Conservation (phyloP, 306 rosid genomes). For the Gastrolobium villosum region DNA sequence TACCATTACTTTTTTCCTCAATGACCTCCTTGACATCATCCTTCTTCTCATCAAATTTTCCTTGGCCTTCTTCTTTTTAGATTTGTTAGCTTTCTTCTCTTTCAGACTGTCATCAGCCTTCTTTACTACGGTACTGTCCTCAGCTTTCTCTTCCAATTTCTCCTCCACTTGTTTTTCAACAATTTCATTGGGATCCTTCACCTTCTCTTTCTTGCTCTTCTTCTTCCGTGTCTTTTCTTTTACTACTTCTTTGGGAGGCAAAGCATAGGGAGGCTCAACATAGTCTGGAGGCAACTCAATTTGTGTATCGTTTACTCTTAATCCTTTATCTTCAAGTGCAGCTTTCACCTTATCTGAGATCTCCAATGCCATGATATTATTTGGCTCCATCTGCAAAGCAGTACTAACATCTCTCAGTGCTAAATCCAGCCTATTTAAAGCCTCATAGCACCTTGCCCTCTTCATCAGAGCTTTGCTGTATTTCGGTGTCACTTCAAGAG, state of each 20-base stretch:
- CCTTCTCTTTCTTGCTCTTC: conserved; percentile 64
- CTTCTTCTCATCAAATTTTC: conserved; percentile 61
- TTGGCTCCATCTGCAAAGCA: conserved; percentile 78
- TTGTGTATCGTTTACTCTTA: conserved; percentile 60
- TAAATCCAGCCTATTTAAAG: conserved; percentile 84
- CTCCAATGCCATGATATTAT: conserved; percentile 87
- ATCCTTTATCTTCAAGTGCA: conserved; percentile 73
- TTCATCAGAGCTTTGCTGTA: conserved; percentile 90
- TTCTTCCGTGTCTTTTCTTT: conserved; percentile 73
- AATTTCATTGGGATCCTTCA: conserved; percentile 41
- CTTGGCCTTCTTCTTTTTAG: conserved; percentile 59
- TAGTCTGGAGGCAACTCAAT: conserved; percentile 83
- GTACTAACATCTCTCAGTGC: conserved; percentile 76
- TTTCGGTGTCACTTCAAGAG: conserved; percentile 85
- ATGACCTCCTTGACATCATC: conserved; percentile 75
- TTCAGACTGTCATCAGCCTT: conserved; percentile 5
- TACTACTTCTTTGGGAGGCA: conserved; percentile 44
- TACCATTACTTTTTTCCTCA: conserved; percentile 60
- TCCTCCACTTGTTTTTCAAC: conserved; percentile 47
- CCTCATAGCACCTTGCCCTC: conserved; percentile 95
- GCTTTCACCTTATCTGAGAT: conserved; percentile 70
- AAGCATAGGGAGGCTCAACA: conserved; percentile 62
- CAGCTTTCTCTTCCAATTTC: conserved; percentile 41
- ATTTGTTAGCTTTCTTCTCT: conserved; percentile 41
- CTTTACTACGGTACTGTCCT: conserved; percentile 19